Evolutionary conservation across 352 stramenopile species (phyloP).

Genomic region (Globisporangium spinosum): DNA sequence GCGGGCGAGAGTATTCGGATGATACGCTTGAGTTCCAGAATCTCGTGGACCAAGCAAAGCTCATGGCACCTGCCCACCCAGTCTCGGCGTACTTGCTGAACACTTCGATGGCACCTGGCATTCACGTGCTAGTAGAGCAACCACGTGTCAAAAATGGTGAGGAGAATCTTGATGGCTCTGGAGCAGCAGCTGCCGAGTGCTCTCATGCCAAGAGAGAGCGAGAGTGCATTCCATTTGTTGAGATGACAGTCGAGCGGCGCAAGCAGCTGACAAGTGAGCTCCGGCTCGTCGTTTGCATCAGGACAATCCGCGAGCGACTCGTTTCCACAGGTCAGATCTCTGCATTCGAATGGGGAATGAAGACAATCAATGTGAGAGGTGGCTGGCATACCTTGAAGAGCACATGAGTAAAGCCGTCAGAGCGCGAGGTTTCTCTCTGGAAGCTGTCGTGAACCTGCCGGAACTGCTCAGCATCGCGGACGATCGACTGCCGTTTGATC

Average conservation of each 20-base stretch:
- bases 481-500: neutral
- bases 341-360: neutral
- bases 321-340: neutral
- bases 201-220: neutral
- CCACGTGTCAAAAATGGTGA: neutral
- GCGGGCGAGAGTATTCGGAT: neutral
- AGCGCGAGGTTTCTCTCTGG: neutral
- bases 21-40: neutral
- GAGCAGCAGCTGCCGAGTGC: neutral
- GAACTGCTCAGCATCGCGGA: constrained; percentile 1
- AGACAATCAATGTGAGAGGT: neutral
- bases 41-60: neutral
- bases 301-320: neutral
- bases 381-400: neutral
- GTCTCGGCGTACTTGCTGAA: neutral
- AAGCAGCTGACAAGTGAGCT: constrained; percentile 1
- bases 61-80: neutral
- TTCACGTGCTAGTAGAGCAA: neutral
- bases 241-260: neutral
- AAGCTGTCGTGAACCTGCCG: neutral
- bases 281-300: neutral
- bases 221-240: neutral
- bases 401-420: neutral
- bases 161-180: neutral
- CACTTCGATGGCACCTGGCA: neutral